Percentiles rank a stretch among this genome's conserved stretches.
phyloP scores from a whole-genome alignment of 306 rosid species.

The Glycyrrhiza uralensis region DNA sequence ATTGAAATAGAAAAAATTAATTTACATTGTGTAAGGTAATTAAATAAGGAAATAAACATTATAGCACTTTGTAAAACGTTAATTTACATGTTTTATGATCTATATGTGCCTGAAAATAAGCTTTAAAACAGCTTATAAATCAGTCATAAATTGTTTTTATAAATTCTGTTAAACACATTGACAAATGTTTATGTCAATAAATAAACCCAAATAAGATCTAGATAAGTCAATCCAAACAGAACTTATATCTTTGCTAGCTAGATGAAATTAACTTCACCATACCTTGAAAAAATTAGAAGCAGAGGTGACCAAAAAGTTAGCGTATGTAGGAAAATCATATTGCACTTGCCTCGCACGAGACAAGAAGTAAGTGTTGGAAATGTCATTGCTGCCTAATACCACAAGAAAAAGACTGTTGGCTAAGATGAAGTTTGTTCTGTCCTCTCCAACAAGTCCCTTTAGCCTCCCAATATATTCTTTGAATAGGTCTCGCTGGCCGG shows the following conservation, averaged over 20 bases:
- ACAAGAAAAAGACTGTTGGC: conserved; percentile 44
- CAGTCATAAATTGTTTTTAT: no score
- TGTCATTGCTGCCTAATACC: conserved; percentile 72
- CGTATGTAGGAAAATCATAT: conserved; percentile 54
- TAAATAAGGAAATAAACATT: background rate
- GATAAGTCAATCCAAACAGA: no score
- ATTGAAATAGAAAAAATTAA: no score
- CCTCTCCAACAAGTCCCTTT: conserved; percentile 36
- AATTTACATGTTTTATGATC: background rate
- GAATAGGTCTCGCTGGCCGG: conserved; percentile 45
- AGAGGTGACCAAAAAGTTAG: conserved; percentile 38
- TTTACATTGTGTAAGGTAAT: background rate
- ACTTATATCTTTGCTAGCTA: no score
- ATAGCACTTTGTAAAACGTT: background rate
- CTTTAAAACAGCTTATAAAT: no score
- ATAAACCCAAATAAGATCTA: no score
- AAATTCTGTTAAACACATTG: no score
- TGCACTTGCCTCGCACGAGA: conserved; percentile 30
- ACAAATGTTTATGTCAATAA: no score
- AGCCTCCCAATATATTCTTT: conserved; percentile 54
- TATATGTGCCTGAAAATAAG: no score
- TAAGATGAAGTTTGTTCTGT: conserved; percentile 45
- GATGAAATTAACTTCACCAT: background rate
- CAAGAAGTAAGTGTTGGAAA: conserved; percentile 59
- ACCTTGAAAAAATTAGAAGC: conserved; percentile 54